Percentiles rank a stretch among this genome's conserved stretches.
Conservation (phyloP, 2,329 filamentous ascomycete species). For the Fusarium scirpi region DNA sequence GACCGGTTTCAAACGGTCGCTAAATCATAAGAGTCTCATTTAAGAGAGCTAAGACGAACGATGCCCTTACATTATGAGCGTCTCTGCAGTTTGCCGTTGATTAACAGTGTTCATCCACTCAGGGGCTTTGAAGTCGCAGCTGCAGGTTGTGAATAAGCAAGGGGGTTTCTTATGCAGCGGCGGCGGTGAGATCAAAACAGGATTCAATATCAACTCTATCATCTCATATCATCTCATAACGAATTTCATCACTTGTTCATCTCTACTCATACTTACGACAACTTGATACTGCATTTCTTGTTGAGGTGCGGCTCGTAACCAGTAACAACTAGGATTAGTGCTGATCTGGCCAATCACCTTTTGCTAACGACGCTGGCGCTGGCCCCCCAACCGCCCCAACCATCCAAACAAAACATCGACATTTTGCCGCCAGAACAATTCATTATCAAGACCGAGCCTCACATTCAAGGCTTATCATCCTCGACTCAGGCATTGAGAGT, state of each 20-base stretch:
- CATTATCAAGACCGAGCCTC: conserved; percentile 29
- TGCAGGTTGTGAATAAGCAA: conserved; percentile 10
- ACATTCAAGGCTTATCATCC: conserved; percentile 29
- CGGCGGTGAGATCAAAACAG: conserved; percentile 14
- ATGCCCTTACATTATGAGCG: neutral
- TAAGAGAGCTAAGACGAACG: neutral
- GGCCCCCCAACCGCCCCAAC: conserved; percentile 37
- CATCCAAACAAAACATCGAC: conserved; percentile 12
- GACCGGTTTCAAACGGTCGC: neutral
- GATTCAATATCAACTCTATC: neutral
- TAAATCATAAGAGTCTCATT: neutral
- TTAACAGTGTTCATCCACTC: neutral
- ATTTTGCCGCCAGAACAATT: conserved; percentile 17
- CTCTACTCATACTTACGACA: neutral
- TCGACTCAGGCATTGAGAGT: neutral
- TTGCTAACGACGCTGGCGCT: conserved; percentile 22
- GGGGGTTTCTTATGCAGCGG: conserved; percentile 16
- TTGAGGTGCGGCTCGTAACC: neutral
- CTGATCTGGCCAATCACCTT: conserved; percentile 24
- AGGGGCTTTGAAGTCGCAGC: conserved; percentile 12
- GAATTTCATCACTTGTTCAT: neutral
- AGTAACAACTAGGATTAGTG: conserved; percentile 16
- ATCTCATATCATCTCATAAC: neutral
- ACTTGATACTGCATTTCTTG: neutral
- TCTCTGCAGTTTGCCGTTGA: neutral